Evolutionary conservation across 163 green algal genomes (phyloP).

Genomic region (Scenedesmus sp.): DNA sequence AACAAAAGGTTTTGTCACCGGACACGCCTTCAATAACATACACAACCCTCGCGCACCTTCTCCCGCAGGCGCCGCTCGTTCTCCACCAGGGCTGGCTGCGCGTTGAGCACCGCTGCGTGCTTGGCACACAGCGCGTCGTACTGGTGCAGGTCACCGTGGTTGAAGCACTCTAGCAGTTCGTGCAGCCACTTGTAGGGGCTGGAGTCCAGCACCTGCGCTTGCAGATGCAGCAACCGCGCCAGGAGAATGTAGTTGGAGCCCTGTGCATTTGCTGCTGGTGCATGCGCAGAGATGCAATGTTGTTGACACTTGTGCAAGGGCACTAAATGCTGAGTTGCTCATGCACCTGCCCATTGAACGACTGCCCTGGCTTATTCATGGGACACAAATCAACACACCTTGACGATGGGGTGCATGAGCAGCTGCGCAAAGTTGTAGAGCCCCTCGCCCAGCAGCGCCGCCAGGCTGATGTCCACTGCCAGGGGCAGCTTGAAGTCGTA

Average conservation of each 20-base stretch:
- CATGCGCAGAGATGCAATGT: too few species aligned
- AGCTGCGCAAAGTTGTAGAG: slow-evolving; percentile 99
- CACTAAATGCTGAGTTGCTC: not conserved
- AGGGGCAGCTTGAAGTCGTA: slow-evolving; percentile 81
- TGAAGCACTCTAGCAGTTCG: slow-evolving; percentile 84
- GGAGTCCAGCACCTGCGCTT: slow-evolving; percentile 64
- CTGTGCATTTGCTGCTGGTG: too few species aligned
- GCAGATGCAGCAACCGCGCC: not conserved
- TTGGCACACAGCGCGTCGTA: slow-evolving; percentile 93
- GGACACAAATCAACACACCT: slow-evolving; percentile 18
- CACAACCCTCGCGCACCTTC: slow-evolving; percentile 36
- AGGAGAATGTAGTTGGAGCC: too few species aligned
- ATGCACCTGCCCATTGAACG: not conserved
- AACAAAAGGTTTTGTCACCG: too few species aligned
- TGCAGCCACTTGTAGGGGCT: slow-evolving; percentile 85
- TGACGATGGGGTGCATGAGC: slow-evolving; percentile 96
- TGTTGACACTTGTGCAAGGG: too few species aligned
- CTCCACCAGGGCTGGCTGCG: slow-evolving; percentile 92
- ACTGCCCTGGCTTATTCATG: not conserved
- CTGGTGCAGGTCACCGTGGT: slow-evolving; percentile 86
- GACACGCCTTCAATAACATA: too few species aligned
- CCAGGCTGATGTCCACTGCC: slow-evolving; percentile 95
- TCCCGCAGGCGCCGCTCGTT: slow-evolving; percentile 91
- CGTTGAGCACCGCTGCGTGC: slow-evolving; percentile 88
- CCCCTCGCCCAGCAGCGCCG: slow-evolving; percentile 96